These are phyloP conservation scores for Myriosclerotinia scirpicola DNA, from an alignment of 2,329 filamentous ascomycete genomes.

Conservation along the genomic window DNA sequence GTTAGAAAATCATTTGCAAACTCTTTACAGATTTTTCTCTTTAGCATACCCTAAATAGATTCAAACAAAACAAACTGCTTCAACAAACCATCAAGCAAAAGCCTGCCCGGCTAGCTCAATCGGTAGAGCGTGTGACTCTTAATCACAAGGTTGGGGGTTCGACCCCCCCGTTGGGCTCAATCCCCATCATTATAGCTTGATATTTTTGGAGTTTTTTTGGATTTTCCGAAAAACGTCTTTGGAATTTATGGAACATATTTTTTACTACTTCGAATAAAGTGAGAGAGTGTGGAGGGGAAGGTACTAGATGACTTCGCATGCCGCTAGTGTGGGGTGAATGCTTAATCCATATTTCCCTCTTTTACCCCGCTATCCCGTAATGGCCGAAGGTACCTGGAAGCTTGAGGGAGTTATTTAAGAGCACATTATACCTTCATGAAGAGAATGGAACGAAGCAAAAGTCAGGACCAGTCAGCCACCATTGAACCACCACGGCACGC, in stretches of 20 bases:
- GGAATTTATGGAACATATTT: not conserved
- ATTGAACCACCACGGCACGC: not conserved
- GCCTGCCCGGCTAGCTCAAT: conserved; percentile 38
- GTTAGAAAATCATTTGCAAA: not conserved
- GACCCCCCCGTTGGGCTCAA: conserved; percentile 22
- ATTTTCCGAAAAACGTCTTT: not conserved
- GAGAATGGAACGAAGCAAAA: not conserved
- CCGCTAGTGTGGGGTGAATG: not conserved
- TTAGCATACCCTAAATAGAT: not conserved
- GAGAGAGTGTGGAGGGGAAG: not conserved
- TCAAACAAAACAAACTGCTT: accelerated
- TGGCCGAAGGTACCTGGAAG: not conserved
- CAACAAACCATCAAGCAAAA: conserved; percentile 12
- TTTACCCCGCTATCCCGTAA: not conserved
- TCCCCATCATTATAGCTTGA: not conserved
- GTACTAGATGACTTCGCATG: not conserved
- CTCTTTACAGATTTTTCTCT: conserved; percentile 4
- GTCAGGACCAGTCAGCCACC: not conserved
- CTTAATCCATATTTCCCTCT: not conserved
- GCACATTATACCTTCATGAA: not conserved
- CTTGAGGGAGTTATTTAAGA: not conserved
- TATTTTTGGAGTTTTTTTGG: not conserved
- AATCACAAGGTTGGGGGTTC: conserved; percentile 25
- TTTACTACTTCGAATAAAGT: not conserved
- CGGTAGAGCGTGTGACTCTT: conserved; percentile 41